These are phyloP conservation scores for Sordaria brevicollis DNA, from an alignment of 495 filamentous ascomycete genomes.

Conservation along the genomic window DNA sequence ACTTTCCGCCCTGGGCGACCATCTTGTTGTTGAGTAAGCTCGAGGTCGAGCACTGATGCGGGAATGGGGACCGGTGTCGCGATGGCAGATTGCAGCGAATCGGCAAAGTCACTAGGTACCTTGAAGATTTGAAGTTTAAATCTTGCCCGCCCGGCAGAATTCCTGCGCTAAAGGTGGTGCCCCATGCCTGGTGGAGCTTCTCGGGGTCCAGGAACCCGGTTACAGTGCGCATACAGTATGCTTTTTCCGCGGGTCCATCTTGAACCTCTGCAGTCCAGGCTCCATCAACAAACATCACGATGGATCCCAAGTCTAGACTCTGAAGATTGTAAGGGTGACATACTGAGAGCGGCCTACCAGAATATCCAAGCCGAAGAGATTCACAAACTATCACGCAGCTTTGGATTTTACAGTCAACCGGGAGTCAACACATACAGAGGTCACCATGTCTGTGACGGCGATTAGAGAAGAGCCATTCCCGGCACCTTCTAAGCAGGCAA, in stretches of 20 bases:
- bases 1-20: slow-evolving; percentile 49
- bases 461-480: slow-evolving; percentile 52
- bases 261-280: background rate
- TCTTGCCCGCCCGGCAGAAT: slow-evolving; percentile 42
- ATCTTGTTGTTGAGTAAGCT: slow-evolving; percentile 17
- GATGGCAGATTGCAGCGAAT: background rate
- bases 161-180: slow-evolving; percentile 8
- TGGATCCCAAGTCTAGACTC: background rate
- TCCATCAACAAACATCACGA: background rate
- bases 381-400: background rate
- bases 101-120: background rate
- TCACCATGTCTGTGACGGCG: slow-evolving; percentile 13
- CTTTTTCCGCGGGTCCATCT: background rate
- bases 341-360: background rate
- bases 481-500: slow-evolving; percentile 56
- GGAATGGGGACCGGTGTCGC: background rate
- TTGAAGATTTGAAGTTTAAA: slow-evolving; percentile 16
- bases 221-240: background rate
- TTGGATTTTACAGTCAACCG: background rate
- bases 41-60: background rate
- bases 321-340: background rate
- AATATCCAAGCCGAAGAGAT: background rate
- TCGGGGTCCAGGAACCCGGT: background rate
- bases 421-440: background rate
- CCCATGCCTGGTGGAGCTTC: background rate